Percentiles rank a stretch among this genome's conserved stretches.
Evolutionary conservation across 768 basidiomycete genomes (phyloP).

Genomic region (Pulveroboletus sp.): DNA sequence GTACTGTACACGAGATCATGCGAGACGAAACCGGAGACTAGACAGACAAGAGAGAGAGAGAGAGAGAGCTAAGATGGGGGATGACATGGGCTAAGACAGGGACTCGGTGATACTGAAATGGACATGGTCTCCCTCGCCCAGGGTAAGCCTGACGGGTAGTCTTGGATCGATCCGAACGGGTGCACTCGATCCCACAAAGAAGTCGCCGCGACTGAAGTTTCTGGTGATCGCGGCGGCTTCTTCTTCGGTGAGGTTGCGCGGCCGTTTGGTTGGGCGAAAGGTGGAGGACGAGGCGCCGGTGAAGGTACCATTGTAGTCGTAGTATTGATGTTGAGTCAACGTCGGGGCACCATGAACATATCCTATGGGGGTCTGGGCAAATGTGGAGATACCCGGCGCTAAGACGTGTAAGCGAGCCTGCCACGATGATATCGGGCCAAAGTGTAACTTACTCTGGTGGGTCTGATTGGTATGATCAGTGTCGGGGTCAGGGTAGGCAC

Average conservation of each 20-base stretch:
- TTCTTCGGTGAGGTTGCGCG: constrained; percentile 76
- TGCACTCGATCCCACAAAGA: constrained; percentile 75
- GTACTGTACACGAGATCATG: constrained; percentile 21
- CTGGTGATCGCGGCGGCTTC: constrained; percentile 80
- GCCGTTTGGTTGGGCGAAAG: constrained; percentile 76
- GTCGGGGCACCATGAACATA: constrained; percentile 40
- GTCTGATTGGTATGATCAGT: constrained; percentile 39
- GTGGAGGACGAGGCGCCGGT: constrained; percentile 68
- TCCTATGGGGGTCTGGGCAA: constrained; percentile 36
- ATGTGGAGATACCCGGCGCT: constrained; percentile 35
- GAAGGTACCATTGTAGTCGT: constrained; percentile 69
- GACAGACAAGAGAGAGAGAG: too few species aligned
- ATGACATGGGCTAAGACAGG: constrained; percentile 31
- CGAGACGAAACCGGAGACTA: constrained; percentile 5
- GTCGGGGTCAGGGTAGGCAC: constrained; percentile 79
- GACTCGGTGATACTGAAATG: constrained; percentile 57
- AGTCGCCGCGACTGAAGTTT: constrained; percentile 77
- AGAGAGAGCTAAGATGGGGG: constrained; percentile 17
- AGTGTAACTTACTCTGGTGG: constrained; percentile 25
- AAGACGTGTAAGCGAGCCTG: constrained; percentile 5
- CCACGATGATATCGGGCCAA: not conserved
- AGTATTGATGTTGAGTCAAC: constrained; percentile 59
- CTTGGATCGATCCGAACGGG: constrained; percentile 82
- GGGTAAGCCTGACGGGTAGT: constrained; percentile 70
- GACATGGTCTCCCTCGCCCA: constrained; percentile 80